Conservation (phyloP, 352 stramenopile genomes). For the Phytophthora citrophthora region DNA sequence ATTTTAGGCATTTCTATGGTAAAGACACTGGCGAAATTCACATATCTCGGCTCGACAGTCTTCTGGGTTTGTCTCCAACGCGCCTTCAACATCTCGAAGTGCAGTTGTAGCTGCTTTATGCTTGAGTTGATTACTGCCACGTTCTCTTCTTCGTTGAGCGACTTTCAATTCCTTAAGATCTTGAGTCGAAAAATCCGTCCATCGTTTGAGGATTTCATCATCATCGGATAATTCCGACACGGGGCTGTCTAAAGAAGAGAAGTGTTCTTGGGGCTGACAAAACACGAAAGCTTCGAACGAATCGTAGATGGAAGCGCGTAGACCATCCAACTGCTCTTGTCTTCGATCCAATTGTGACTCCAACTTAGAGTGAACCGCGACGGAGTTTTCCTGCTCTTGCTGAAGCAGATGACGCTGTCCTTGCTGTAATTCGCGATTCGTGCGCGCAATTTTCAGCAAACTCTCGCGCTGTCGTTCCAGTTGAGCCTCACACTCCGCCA, state of each 20-base stretch:
- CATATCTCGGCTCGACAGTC: conserved; percentile 69
- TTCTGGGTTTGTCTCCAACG: conserved; percentile 52
- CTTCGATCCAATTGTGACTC: conserved; percentile 17
- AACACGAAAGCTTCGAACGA: conserved; percentile 64
- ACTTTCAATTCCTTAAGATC: conserved; percentile 52
- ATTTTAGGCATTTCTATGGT: no score
- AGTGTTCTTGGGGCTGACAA: conserved; percentile 23
- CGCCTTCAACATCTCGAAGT: conserved; percentile 51
- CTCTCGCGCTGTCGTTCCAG: conserved; percentile 41
- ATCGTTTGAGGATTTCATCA: conserved; percentile 30
- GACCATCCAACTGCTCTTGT: conserved; percentile 54
- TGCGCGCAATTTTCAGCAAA: conserved; percentile 43
- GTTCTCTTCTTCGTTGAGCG: background rate
- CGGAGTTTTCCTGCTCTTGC: conserved; percentile 14
- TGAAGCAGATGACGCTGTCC: conserved; percentile 32
- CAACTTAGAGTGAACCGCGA: conserved; percentile 18
- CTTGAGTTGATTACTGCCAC: conserved; percentile 1
- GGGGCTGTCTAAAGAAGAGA: background rate
- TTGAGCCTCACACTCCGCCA: conserved; percentile 39
- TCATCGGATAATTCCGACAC: no score
- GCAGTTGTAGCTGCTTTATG: conserved; percentile 23
- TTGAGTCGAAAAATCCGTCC: conserved; percentile 52
- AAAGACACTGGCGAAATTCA: conserved; percentile 46
- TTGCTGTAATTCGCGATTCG: conserved; percentile 48
- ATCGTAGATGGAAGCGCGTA: conserved; percentile 64